phyloP scores from a whole-genome alignment of 169 alveolate genomes.

The Babesia gibsoni region DNA sequence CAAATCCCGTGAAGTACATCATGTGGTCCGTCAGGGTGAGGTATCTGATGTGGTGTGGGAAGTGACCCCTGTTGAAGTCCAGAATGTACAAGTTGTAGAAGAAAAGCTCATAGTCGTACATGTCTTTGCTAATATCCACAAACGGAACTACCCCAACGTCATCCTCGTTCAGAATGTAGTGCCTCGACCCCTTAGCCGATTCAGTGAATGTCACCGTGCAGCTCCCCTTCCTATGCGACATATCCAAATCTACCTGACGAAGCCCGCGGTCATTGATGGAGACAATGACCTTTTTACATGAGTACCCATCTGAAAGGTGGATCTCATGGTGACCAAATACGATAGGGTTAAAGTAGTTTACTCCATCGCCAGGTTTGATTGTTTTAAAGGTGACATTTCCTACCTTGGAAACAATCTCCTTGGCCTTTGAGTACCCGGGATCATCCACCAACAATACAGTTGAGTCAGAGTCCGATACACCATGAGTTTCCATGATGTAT shows the following conservation, averaged over 20 bases:
- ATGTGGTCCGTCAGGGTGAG: conserved; percentile 11
- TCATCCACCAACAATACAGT: conserved; percentile 26
- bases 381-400: conserved; percentile 5
- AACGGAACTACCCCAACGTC: too few relatives aligned
- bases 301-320: not conserved
- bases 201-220: too few relatives aligned
- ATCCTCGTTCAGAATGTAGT: too few relatives aligned
- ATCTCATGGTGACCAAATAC: conserved; percentile 61
- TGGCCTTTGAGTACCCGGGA: not conserved
- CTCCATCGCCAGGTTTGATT: not conserved
- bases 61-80: conserved; percentile 48
- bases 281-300: conserved; percentile 2
- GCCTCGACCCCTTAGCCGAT: too few relatives aligned
- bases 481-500: not conserved
- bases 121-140: conserved; percentile 8
- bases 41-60: conserved; percentile 51
- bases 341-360: conserved; percentile 25
- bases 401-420: not conserved
- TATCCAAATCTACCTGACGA: not conserved
- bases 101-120: not conserved
- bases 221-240: too few relatives aligned
- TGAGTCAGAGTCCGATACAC: not conserved
- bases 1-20: conserved; percentile 49
- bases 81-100: not conserved
- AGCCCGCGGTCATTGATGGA: not conserved